Evolutionary conservation across 805 yeast genomes (phyloP).

Genomic region (Starmerella davenportii): DNA sequence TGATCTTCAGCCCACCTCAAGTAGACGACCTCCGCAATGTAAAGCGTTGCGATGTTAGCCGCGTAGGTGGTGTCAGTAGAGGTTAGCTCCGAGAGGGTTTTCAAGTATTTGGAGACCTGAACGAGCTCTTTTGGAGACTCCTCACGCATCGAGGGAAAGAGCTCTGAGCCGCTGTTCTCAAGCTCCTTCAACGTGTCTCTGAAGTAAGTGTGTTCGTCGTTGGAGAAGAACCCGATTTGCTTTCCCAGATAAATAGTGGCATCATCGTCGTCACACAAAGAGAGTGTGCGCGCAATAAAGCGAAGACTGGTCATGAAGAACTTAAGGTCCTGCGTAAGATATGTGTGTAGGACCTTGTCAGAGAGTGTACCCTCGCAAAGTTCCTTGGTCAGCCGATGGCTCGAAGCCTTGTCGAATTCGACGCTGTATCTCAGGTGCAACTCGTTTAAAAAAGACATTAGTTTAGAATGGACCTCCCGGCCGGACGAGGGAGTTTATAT

Average conservation of each 20-base stretch:
- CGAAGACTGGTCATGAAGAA: constrained; percentile 6
- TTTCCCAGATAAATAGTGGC: constrained; percentile 4
- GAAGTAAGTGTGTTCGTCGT: constrained; percentile 10
- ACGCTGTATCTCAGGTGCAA: neutral
- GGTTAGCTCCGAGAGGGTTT: neutral
- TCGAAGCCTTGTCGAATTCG: constrained; percentile 1
- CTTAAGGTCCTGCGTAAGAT: constrained; percentile 9
- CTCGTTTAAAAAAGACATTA: neutral
- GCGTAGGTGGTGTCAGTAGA: neutral
- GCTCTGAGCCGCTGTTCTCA: neutral
- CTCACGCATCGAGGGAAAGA: neutral
- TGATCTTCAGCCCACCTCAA: constrained; percentile 10
- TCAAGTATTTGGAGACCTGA: constrained; percentile 3
- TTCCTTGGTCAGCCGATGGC: constrained; percentile 7
- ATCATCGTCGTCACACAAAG: constrained; percentile 5
- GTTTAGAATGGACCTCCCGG: neutral
- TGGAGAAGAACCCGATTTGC: constrained; percentile 8
- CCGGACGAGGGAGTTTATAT: neutral
- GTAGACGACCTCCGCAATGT: constrained; percentile 10
- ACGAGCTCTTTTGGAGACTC: neutral
- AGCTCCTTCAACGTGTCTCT: constrained; percentile 4
- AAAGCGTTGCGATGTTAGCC: constrained; percentile 6
- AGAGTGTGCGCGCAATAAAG: constrained; percentile 5
- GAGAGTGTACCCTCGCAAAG: constrained; percentile 7
- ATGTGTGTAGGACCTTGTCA: constrained; percentile 4